Percentiles rank a stretch among this genome's conserved stretches.
Evolutionary conservation across 176 grass and related monocot species (phyloP).

Genomic region (Alloteropsis semialata): DNA sequence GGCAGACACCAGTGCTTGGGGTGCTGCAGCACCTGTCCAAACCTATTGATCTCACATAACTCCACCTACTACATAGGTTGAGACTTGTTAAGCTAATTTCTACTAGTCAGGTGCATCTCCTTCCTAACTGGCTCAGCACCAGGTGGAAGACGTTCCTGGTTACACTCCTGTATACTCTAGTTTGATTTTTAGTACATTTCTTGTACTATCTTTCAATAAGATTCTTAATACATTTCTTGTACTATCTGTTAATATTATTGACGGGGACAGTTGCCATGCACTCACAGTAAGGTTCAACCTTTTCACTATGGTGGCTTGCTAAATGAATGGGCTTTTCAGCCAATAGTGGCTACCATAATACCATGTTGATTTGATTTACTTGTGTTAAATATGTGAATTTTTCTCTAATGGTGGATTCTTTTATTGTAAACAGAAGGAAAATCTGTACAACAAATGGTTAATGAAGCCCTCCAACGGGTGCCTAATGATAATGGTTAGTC

Average conservation of each 20-base stretch:
- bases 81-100: too few species aligned
- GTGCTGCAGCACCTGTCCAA: too few species aligned
- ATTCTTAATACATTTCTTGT: not conserved
- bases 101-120: too few species aligned
- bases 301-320: not conserved
- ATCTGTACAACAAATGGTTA: slow-evolving; percentile 97
- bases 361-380: not conserved
- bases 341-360: not conserved
- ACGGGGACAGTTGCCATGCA: not conserved
- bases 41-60: too few species aligned
- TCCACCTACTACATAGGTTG: too few species aligned
- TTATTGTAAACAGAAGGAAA: slow-evolving; percentile 79
- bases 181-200: not conserved
- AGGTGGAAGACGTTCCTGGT: too few species aligned
- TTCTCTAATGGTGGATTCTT: slow-evolving; percentile 14
- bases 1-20: too few species aligned
- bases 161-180: not conserved
- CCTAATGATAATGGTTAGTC: slow-evolving; percentile 81
- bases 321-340: not conserved
- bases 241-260: not conserved
- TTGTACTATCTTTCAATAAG: not conserved
- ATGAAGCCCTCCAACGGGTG: slow-evolving; percentile 85
- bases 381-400: not conserved
- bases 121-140: too few species aligned
- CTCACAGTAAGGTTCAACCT: not conserved